Evolutionary conservation across 2,329 filamentous ascomycete genomes (phyloP), one percentile per base, ranked within the genome.

Genomic region (Xylaria sp.): DNA sequence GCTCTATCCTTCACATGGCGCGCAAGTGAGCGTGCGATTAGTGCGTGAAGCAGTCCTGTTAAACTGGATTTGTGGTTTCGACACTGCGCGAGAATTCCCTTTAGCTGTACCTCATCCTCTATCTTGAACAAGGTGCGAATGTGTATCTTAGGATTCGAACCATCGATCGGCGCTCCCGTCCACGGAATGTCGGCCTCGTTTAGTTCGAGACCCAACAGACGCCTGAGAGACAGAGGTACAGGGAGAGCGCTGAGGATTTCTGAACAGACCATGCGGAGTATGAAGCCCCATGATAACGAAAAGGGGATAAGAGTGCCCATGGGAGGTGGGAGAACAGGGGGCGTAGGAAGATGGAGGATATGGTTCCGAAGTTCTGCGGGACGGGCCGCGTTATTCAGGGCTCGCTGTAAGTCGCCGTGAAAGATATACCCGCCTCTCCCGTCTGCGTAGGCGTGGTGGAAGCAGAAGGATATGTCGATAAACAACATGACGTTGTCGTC

Each of bases 371-470:
- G 72, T 64, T 64, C 73, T 7, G 43, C 48, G 3, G 64, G 74
- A 18, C 28, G 58, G 15, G 52, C 12, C 9, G 8, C 31, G 13
- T 31, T 62, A 65, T 81, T 82, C 2, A 89, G 78, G 3, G 84
- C 81, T 2, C 77, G 72, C 3, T 85, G 79, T 0, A 89, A 76
- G 1, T 80, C 78, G 36, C 80, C 76, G 69, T 89, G 87, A 70
- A 90, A 88, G 1, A 81, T 73, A 33, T 78, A 77, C 0, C 83
- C 84, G 70, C 83, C 83, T 13, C 82, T 78, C 1, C 88, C 88
- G 70, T 89, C 88, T 28, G 82, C 81, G 20, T 89, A 78, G 0
- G 82, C 80, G 71, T 89, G 87, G 69, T 89, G 87, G 41, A 80
- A 86, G 5, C 81, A 79, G 70, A 88, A 86, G 6, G 83, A 70